These are phyloP conservation scores for Colletotrichum sansevieriae DNA, from an alignment of 2,329 filamentous ascomycete genomes.

Conservation along the genomic window DNA sequence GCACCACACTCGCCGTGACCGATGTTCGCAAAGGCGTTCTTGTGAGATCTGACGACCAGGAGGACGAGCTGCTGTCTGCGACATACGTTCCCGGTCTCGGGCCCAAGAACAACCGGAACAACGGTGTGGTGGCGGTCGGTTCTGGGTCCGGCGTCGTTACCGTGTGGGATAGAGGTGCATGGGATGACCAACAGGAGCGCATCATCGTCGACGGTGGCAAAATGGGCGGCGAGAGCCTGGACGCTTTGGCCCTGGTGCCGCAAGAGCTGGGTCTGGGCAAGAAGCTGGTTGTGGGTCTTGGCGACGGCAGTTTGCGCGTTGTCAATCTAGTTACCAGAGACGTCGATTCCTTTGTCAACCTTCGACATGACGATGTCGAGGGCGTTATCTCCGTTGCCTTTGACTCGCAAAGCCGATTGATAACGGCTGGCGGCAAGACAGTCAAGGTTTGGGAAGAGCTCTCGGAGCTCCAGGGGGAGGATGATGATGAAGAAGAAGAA, in stretches of 20 bases:
- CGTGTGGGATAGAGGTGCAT: slow-evolving; percentile 92
- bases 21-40: slow-evolving; percentile 89
- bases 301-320: slow-evolving; percentile 83
- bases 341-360: slow-evolving; percentile 72
- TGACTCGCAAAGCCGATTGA: slow-evolving; percentile 86
- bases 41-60: slow-evolving; percentile 92
- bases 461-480: slow-evolving; percentile 65
- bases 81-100: slow-evolving; percentile 83
- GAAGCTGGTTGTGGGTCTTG: slow-evolving; percentile 83
- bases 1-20: slow-evolving; percentile 89
- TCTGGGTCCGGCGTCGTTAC: slow-evolving; percentile 85
- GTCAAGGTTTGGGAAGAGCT: slow-evolving; percentile 96
- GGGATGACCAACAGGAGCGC: slow-evolving; percentile 95
- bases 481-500: slow-evolving; percentile 56
- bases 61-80: slow-evolving; percentile 90
- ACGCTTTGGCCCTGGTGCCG: slow-evolving; percentile 80
- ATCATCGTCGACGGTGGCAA: slow-evolving; percentile 78
- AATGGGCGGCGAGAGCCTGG: slow-evolving; percentile 80
- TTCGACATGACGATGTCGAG: slow-evolving; percentile 86
- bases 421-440: slow-evolving; percentile 86
- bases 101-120: slow-evolving; percentile 73
- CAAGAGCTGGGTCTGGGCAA: slow-evolving; percentile 77
- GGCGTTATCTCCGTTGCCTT: slow-evolving; percentile 86
- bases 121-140: slow-evolving; percentile 83
- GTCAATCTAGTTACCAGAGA: slow-evolving; percentile 81